Percentiles rank a stretch among this genome's conserved stretches.
Conservation (phyloP, 768 basidiomycete species). For the Rickenella mellea region DNA sequence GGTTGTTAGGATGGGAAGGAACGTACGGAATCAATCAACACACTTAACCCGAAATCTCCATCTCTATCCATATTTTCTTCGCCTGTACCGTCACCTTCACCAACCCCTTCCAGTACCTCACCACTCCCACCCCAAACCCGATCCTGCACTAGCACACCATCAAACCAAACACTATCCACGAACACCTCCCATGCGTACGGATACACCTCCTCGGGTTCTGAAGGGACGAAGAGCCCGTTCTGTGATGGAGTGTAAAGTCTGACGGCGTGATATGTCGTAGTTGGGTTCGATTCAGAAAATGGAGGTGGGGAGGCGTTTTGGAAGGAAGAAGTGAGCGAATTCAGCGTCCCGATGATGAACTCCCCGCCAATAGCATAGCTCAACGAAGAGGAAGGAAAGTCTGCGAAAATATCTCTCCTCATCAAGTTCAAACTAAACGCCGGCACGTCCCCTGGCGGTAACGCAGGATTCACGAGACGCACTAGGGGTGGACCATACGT, state of each 20-base stretch:
- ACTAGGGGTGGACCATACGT: background rate
- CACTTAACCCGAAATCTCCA: conserved; percentile 15
- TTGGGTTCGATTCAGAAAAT: too few relatives aligned
- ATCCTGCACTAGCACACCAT: background rate
- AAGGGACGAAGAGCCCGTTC: conserved; percentile 44
- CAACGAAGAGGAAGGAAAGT: conserved; percentile 51
- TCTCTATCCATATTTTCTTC: too few relatives aligned
- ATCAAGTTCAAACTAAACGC: conserved; percentile 2
- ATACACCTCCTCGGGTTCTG: conserved; percentile 53
- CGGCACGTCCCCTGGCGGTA: too few relatives aligned
- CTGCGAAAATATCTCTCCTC: conserved; percentile 31
- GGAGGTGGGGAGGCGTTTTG: conserved; percentile 31
- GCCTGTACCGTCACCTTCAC: too few relatives aligned
- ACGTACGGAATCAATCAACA: conserved; percentile 62
- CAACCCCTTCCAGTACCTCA: too few relatives aligned
- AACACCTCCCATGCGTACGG: conserved; percentile 30
- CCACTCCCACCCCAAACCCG: background rate
- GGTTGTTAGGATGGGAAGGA: background rate
- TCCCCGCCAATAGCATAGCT: conserved; percentile 59
- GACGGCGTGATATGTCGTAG: conserved; percentile 66
- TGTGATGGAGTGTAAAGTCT: conserved; percentile 41
- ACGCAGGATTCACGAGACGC: too few relatives aligned
- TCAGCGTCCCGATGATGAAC: conserved; percentile 52
- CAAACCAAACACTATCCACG: background rate
- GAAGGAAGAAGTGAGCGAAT: conserved; percentile 55